These are phyloP conservation scores for Kodamaea sp. DNA, from an alignment of 1,139 yeast genomes.

Conservation along the genomic window DNA sequence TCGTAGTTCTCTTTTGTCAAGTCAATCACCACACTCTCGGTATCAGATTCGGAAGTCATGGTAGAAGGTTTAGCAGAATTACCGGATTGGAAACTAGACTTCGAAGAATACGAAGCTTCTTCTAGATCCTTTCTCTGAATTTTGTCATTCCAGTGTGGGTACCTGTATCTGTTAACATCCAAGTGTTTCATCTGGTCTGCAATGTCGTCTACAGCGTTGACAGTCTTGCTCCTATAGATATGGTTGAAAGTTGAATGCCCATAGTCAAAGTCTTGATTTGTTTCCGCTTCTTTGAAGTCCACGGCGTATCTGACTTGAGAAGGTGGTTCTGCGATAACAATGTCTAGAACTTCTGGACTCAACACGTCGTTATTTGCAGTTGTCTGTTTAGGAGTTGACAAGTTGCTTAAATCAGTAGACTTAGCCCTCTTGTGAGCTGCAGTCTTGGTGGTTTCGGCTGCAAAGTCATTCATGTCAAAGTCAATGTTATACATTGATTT, in stretches of 20 bases:
- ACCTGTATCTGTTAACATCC: conserved; percentile 3
- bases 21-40: conserved; percentile 43
- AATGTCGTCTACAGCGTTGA: conserved; percentile 8
- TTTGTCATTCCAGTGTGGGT: conserved; percentile 1
- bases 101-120: conserved; percentile 13
- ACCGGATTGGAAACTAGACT: conserved; percentile 35
- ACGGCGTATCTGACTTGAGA: conserved; percentile 37
- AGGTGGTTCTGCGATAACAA: conserved; percentile 44
- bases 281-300: conserved; percentile 41
- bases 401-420: conserved; percentile 8
- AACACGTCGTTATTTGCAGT: neutral
- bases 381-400: conserved; percentile 2
- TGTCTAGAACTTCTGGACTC: conserved; percentile 13
- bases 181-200: conserved; percentile 10
- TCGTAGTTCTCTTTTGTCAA: conserved; percentile 45
- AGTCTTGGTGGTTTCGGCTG: neutral
- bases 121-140: conserved; percentile 2
- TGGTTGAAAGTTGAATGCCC: conserved; percentile 6
- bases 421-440: conserved; percentile 5
- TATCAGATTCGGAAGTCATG: conserved; percentile 29
- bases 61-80: conserved; percentile 22
- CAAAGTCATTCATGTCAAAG: conserved; percentile 18
- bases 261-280: conserved; percentile 17
- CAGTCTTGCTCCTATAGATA: conserved; percentile 10
- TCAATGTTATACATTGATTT: conserved; percentile 43